Percentiles rank a stretch among this genome's conserved stretches.
phyloP scores from a whole-genome alignment of 108 stramenopile species.

The Mayamaea pseudoterrestris region DNA sequence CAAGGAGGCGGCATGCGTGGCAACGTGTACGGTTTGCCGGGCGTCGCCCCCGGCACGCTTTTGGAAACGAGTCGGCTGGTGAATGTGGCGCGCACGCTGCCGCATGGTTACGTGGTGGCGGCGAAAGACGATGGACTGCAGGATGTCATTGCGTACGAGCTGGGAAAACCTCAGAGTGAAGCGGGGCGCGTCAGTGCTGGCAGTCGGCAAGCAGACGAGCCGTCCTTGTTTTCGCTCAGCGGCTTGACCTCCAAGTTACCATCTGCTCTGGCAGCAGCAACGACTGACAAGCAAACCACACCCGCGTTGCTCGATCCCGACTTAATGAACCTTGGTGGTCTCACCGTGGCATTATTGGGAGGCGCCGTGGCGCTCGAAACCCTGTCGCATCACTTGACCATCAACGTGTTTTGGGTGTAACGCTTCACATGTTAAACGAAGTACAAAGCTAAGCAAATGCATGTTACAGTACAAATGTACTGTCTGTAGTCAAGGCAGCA shows the following conservation, averaged over 20 bases:
- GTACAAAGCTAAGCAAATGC: too few relatives aligned
- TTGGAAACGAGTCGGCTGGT: constrained; percentile 43
- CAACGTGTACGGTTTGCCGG: constrained; percentile 41
- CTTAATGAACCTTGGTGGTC: constrained; percentile 39
- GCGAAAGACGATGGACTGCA: constrained; percentile 27
- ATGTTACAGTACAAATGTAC: too few relatives aligned
- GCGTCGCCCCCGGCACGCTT: constrained; percentile 61
- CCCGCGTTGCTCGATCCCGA: constrained; percentile 15
- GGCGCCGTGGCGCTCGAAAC: constrained; percentile 58
- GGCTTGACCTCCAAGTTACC: too few relatives aligned
- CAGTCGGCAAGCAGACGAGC: neutral
- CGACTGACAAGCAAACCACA: neutral
- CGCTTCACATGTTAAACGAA: too few relatives aligned
- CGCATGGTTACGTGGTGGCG: constrained; percentile 54
- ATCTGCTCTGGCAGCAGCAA: neutral
- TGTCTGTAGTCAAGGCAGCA: too few relatives aligned
- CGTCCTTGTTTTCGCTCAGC: too few relatives aligned
- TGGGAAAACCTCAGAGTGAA: constrained; percentile 21
- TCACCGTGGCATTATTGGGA: constrained; percentile 45
- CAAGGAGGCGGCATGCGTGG: constrained; percentile 50
- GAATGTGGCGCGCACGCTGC: constrained; percentile 40
- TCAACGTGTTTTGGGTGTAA: constrained; percentile 85
- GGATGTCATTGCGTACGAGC: constrained; percentile 34
- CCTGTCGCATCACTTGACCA: constrained; percentile 79
- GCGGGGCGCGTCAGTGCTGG: neutral